These are phyloP conservation scores for Geotrichum phurueaensis DNA, from an alignment of 1,139 yeast genomes.

Conservation along the genomic window DNA sequence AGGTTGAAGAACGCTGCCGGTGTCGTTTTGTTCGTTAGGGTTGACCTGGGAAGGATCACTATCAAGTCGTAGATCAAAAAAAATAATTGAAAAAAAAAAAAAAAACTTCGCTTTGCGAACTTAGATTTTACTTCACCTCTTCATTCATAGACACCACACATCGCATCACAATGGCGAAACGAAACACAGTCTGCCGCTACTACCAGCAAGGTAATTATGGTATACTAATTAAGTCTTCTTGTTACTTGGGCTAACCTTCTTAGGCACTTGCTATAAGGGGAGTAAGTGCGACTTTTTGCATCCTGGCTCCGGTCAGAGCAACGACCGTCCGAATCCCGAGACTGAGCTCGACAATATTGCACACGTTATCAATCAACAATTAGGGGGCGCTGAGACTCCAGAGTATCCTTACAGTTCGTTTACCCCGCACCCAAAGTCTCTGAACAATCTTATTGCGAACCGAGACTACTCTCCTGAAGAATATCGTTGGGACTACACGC, in stretches of 20 bases:
- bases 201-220: constrained; percentile 9
- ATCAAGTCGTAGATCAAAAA: background rate
- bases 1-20: background rate
- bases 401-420: constrained; percentile 10
- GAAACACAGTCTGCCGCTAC: constrained; percentile 13
- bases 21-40: background rate
- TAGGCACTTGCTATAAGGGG: constrained; percentile 26
- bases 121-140: background rate
- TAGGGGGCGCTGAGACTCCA: constrained; percentile 6
- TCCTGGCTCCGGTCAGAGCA: constrained; percentile 15
- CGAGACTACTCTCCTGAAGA: constrained; percentile 58
- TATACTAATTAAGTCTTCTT: background rate
- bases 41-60: background rate
- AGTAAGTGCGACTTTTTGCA: constrained; percentile 23
- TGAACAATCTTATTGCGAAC: constrained; percentile 43
- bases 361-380: background rate
- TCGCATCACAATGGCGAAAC: constrained; percentile 7
- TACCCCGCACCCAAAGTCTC: constrained; percentile 7
- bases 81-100: background rate
- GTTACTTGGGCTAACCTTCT: background rate
- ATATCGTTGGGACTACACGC: constrained; percentile 43
- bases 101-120: background rate
- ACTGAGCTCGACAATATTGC: constrained; percentile 11
- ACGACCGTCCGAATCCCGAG: constrained; percentile 8
- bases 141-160: background rate